Percentiles rank a stretch among this genome's conserved stretches.
Evolutionary conservation across 768 basidiomycete genomes (phyloP).

Genomic region (Leucocoprinus leucothites): DNA sequence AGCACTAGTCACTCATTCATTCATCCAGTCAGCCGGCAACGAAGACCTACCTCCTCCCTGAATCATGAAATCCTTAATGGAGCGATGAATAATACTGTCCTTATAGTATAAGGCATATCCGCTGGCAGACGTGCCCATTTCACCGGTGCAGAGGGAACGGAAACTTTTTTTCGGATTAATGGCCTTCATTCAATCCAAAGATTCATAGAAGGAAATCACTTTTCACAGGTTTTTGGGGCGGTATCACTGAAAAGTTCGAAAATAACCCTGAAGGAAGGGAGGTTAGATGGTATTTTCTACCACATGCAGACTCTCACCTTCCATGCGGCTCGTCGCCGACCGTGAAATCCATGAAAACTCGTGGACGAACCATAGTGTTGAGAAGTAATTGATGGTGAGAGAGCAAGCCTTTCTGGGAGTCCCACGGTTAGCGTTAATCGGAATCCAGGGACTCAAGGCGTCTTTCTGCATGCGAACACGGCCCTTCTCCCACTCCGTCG

Average conservation of each 20-base stretch:
- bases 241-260: slow-evolving; percentile 76
- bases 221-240: slow-evolving; percentile 76
- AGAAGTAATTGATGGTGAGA: slow-evolving; percentile 5
- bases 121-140: slow-evolving; percentile 68
- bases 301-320: slow-evolving; percentile 37
- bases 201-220: slow-evolving; percentile 41
- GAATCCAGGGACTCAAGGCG: neutral
- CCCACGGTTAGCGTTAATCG: slow-evolving; percentile 8
- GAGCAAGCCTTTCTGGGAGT: neutral
- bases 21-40: neutral
- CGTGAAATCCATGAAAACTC: slow-evolving; percentile 69
- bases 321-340: slow-evolving; percentile 48
- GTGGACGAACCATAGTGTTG: slow-evolving; percentile 45
- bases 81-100: slow-evolving; percentile 72
- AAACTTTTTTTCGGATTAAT: slow-evolving; percentile 47
- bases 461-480: neutral
- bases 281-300: slow-evolving; percentile 8
- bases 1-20: neutral
- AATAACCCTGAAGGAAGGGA: slow-evolving; percentile 45
- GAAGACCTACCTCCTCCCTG: slow-evolving; percentile 65
- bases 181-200: slow-evolving; percentile 6
- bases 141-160: slow-evolving; percentile 82
- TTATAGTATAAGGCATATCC: slow-evolving; percentile 83
- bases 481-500: slow-evolving; percentile 4
- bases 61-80: slow-evolving; percentile 78